Evolutionary conservation across 352 stramenopile genomes (phyloP).

Genomic region (Phytophthora agathidicida): DNA sequence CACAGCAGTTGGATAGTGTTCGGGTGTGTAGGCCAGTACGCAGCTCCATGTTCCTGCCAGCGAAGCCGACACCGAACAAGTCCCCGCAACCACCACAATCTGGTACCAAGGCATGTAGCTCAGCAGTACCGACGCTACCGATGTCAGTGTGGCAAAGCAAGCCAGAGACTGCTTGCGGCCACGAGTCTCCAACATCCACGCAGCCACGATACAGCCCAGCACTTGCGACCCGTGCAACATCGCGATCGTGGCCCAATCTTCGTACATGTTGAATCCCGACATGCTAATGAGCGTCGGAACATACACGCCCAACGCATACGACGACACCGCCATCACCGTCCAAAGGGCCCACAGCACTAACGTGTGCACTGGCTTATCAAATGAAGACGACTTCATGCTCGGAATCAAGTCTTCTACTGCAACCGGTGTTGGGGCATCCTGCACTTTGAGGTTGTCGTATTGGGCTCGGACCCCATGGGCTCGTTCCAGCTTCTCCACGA

Average conservation of each 20-base stretch:
- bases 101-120: slow-evolving; percentile 38
- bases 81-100: slow-evolving; percentile 21
- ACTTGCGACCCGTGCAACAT: slow-evolving; percentile 27
- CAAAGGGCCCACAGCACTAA: slow-evolving; percentile 41
- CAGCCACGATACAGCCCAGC: slow-evolving; percentile 22
- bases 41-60: slow-evolving; percentile 30
- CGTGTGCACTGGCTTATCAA: slow-evolving; percentile 15
- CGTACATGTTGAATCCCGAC: slow-evolving; percentile 43
- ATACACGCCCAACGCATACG: slow-evolving; percentile 39
- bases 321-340: slow-evolving; percentile 36
- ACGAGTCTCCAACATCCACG: slow-evolving; percentile 18
- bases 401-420: neutral
- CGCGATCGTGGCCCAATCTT: slow-evolving; percentile 24
- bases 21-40: slow-evolving; percentile 29
- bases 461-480: slow-evolving; percentile 1
- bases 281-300: slow-evolving; percentile 42
- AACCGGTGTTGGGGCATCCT: slow-evolving; percentile 7
- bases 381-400: slow-evolving; percentile 1
- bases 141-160: slow-evolving; percentile 8
- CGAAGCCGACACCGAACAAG: slow-evolving; percentile 18
- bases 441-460: slow-evolving; percentile 20
- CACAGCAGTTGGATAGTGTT: slow-evolving; percentile 18
- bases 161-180: slow-evolving; percentile 28
- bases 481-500: slow-evolving; percentile 37
- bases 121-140: slow-evolving; percentile 16